phyloP scores from a whole-genome alignment of 1,284 basidiomycete species.

The Porodaedalea pini region DNA sequence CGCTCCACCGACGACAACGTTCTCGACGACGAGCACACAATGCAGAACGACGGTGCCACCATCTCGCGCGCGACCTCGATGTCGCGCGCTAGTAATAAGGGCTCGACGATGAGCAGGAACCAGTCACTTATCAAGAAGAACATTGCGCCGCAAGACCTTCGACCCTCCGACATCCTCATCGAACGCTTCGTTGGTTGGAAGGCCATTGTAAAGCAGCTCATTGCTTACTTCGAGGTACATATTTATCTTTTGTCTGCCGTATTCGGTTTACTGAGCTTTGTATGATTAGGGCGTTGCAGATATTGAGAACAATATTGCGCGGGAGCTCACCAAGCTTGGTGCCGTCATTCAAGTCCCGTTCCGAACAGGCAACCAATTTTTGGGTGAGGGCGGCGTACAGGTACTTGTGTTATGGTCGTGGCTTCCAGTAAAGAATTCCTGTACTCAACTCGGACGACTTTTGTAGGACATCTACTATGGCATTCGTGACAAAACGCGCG shows the following conservation, averaged over 20 bases:
- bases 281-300: slow-evolving; percentile 77
- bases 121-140: slow-evolving; percentile 90
- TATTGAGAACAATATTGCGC: slow-evolving; percentile 92
- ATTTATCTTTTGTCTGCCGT: no score
- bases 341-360: slow-evolving; percentile 98
- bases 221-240: slow-evolving; percentile 74
- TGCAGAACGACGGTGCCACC: slow-evolving; percentile 45
- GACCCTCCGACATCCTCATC: slow-evolving; percentile 94
- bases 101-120: slow-evolving; percentile 68
- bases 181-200: slow-evolving; percentile 94
- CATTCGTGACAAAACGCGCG: slow-evolving; percentile 91
- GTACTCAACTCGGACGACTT: slow-evolving; percentile 7
- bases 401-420: slow-evolving; percentile 36
- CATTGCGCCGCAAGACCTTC: slow-evolving; percentile 84
- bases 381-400: slow-evolving; percentile 89
- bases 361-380: slow-evolving; percentile 90
- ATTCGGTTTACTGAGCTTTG: slow-evolving; percentile 23
- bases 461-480: slow-evolving; percentile 88
- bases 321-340: slow-evolving; percentile 93
- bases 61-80: slow-evolving; percentile 68
- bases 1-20: background rate
- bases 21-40: slow-evolving; percentile 2
- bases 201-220: slow-evolving; percentile 92
- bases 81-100: slow-evolving; percentile 58
- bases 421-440: background rate